phyloP scores from a whole-genome alignment of 768 basidiomycete genomes.

The Leucocoprinus birnbaumii region DNA sequence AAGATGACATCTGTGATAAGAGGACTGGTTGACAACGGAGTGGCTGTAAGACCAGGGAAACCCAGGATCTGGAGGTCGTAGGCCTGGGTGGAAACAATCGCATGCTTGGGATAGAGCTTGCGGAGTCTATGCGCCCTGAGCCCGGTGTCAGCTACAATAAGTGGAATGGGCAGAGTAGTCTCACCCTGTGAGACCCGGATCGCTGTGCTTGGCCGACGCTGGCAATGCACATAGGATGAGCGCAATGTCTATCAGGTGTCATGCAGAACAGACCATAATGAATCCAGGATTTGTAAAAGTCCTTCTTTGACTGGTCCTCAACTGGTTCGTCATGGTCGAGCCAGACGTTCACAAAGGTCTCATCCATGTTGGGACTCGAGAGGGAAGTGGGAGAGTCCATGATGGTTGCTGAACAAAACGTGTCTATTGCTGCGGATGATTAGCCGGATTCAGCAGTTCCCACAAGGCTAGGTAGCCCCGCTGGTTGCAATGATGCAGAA shows the following conservation, averaged over 20 bases:
- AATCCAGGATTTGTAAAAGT: conserved; percentile 10
- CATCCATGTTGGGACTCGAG: conserved; percentile 19
- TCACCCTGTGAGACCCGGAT: conserved; percentile 46
- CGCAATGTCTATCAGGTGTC: too few relatives aligned
- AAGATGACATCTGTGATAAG: conserved; percentile 50
- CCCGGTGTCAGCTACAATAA: not conserved
- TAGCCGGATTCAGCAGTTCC: not conserved
- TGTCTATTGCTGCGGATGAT: not conserved
- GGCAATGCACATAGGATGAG: not conserved
- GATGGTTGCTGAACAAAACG: too few relatives aligned
- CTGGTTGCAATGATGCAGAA: not conserved
- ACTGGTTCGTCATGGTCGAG: conserved; percentile 23
- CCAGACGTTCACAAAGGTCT: conserved; percentile 45
- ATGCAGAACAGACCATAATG: not conserved
- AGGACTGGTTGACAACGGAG: conserved; percentile 45
- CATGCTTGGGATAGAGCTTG: conserved; percentile 59
- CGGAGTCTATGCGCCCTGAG: conserved; percentile 45
- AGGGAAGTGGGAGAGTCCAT: too few relatives aligned
- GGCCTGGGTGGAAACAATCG: conserved; percentile 53
- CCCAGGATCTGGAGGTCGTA: conserved; percentile 41
- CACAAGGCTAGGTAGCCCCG: conserved; percentile 7
- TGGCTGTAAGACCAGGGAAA: conserved; percentile 46
- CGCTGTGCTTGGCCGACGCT: conserved; percentile 54
- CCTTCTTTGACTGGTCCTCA: not conserved
- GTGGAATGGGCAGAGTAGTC: conserved; percentile 9